Evolutionary conservation across 148 eudicot genomes (phyloP).

Genomic region (Nepenthes mirabilis): DNA sequence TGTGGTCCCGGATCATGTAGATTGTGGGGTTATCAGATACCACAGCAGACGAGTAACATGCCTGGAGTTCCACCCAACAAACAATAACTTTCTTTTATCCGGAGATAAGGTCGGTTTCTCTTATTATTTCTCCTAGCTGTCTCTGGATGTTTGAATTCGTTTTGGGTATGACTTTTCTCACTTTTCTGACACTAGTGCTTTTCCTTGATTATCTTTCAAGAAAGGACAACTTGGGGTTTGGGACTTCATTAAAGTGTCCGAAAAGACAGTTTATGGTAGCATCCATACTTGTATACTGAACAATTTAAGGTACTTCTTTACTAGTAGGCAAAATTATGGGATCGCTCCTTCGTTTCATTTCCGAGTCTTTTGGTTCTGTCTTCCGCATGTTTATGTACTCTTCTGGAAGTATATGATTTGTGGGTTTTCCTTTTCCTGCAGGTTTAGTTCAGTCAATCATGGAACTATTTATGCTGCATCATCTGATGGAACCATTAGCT

Average conservation of each 20-base stretch:
- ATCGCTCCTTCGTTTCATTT: not conserved
- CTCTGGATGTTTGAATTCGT: not conserved
- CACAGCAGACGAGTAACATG: conserved; percentile 92
- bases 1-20: conserved; percentile 71
- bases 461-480: conserved; percentile 79
- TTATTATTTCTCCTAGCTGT: not conserved
- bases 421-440: conserved; percentile 12
- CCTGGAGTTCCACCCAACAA: conserved; percentile 93
- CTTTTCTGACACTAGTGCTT: not conserved
- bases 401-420: conserved; percentile 3
- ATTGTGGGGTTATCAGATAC: conserved; percentile 81
- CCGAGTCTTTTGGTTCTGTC: not conserved
- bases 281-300: conserved; percentile 78
- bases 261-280: conserved; percentile 77
- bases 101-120: conserved; percentile 76
- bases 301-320: conserved; percentile 57
- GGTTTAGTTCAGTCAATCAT: conserved; percentile 68
- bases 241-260: conserved; percentile 78
- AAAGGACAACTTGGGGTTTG: conserved; percentile 99
- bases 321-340: not conserved
- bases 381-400: not conserved
- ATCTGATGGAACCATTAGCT: conserved; percentile 90
- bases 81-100: conserved; percentile 66
- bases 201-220: conserved; percentile 19
- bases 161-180: not conserved